Base-by-base conservation (phyloP, 116 monocot species). In the Zostera marina region DNA sequence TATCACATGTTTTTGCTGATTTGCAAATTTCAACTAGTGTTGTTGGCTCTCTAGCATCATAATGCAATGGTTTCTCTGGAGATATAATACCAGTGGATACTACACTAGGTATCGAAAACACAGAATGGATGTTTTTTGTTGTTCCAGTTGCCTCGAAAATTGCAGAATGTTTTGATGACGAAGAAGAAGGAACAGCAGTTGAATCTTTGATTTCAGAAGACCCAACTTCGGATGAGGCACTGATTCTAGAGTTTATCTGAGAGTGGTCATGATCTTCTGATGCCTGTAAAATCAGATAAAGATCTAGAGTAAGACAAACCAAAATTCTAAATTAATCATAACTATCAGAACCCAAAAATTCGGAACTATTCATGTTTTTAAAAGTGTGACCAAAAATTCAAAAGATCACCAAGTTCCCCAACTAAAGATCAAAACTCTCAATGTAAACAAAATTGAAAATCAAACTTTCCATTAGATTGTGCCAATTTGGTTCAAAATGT, bases 171-270 rank as follows among this genome's bases (percentile, higher is more conserved):
- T 12, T 63, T 41, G 47, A 46, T 22, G 13, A 23, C 3, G 25
- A 23, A 62, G 13, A 23, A 8, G 25, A 22, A 62, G 41, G 13
- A 17, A 66, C 32, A 64, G 24, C 23, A 53, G 61, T 25, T 42
- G 17, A 19, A 12, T 67, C 44, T 64, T 53, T 56, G 22, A 39
- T 20, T 22, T 65, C 44, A 60, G 54, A 51, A 26, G 58, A 24
- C 59, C 52, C 16, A 47, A 46, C 46, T 56, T 55, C 68, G 20
- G 32, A 32, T 32, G 32, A 3, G 2, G 2, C 5, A 32, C 32
- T 32, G 0, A 32, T 32, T 32, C 32, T 32, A 5, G 32, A 32
- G 32, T 32, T 5, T 32, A 32, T 32, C 32, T 56, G 61, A n/a
- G 51, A 54, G 26, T 2, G 20, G 16, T 10, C 22, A 48, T 4